phyloP scores from a whole-genome alignment of 768 basidiomycete genomes.

The Naganishia vaughanmartiniae region DNA sequence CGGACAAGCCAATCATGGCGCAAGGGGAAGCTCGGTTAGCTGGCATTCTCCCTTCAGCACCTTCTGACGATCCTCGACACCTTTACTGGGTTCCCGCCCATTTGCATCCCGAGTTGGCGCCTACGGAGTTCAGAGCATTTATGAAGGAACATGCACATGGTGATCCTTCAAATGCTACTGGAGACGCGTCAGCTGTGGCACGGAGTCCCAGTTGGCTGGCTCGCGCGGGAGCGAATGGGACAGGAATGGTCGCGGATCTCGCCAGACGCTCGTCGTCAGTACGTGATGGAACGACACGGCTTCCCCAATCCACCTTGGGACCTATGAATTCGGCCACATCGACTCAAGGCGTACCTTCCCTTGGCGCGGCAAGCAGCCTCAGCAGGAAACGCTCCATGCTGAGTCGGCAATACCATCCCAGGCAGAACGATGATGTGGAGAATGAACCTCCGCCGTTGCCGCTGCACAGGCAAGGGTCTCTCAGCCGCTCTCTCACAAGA shows the following conservation, averaged over 20 bases:
- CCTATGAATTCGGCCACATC: neutral
- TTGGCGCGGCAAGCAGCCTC: constrained; percentile 53
- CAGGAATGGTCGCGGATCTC: constrained; percentile 17
- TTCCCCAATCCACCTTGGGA: neutral
- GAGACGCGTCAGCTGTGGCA: neutral
- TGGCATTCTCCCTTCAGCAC: constrained; percentile 16
- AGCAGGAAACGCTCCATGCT: constrained; percentile 89
- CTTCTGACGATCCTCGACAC: constrained; percentile 69
- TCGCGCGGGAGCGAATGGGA: constrained; percentile 20
- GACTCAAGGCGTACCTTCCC: neutral
- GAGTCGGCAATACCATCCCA: constrained; percentile 84
- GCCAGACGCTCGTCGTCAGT: constrained; percentile 4
- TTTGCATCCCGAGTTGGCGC: constrained; percentile 95
- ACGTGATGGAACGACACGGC: constrained; percentile 7
- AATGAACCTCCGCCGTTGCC: constrained; percentile 58
- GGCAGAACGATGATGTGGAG: constrained; percentile 71
- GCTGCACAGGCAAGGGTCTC: constrained; percentile 6
- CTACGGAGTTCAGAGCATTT: constrained; percentile 90
- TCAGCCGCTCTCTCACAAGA: constrained; percentile 18
- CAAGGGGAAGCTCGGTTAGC: constrained; percentile 24
- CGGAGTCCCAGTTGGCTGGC: constrained; percentile 29
- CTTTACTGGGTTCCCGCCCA: constrained; percentile 98
- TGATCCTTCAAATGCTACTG: neutral
- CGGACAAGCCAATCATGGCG: constrained; percentile 21
- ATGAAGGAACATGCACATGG: constrained; percentile 82